Base-by-base conservation (phyloP, 306 rosid genomes). In the Begonia peltatifolia region DNA sequence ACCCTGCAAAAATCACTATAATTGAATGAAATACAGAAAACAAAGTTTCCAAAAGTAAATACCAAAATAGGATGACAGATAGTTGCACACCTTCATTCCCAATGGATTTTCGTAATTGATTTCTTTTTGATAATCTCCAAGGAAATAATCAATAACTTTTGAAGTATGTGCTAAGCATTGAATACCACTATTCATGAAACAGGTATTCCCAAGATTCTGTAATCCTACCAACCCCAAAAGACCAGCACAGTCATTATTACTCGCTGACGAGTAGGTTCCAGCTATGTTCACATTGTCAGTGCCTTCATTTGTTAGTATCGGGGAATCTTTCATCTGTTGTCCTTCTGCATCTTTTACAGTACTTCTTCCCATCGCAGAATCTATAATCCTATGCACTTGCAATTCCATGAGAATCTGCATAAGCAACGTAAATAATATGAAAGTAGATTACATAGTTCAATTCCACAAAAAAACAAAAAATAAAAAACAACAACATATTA, bases 131-230 rank as follows among this genome's bases (percentile, higher is more conserved):
- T 76, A 87, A 67, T 87, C 87, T 63, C 87, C 85, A 16, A 87
- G 69, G 59, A 87, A 87, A 69, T 74, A 84, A 70, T 81, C 94
- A 66, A 73, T 80, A 64, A 87, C 76, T 75, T 76, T 64, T 55
- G 84, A 73, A 38, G 87, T 87, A 75, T 87, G 96, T 59, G 71
- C 94, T 80, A 87, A 52, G 66, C 96, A 87, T 51, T 87, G 96
- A 56, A 87, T 63, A 65, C 94, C 79, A 71, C 87, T 87, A 59
- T 84, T 87, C 96, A 87, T 84, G 65, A 81, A 87, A 72, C 96
- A 87, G 41, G 96, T 84, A 75, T 87, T 87, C 58, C 96, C 96
- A 68, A 87, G 94, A 81, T 87, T 87, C 36, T 81, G 76, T 59
- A 87, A 62, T 68, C 96, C 96, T 50, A 78, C 72, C 78, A 87